These are phyloP conservation scores for Coemansia sp. DNA, from an alignment of 192 early-diverging fungal species.

Conservation along the genomic window DNA sequence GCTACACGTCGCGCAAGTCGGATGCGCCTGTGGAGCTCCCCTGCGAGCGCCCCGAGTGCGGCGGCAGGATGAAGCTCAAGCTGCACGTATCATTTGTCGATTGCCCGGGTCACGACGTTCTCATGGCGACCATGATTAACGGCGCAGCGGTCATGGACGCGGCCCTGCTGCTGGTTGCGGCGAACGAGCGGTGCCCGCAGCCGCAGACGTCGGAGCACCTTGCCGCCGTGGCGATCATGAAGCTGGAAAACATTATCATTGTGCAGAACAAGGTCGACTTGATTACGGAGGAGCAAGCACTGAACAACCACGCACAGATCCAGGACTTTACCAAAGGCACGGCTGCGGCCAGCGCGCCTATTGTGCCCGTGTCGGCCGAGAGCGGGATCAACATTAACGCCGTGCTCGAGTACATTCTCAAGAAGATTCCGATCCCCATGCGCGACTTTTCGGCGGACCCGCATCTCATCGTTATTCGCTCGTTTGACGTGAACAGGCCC, in stretches of 20 bases:
- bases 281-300: conserved; percentile 90
- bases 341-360: conserved; percentile 91
- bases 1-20: conserved; percentile 88
- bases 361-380: conserved; percentile 98
- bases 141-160: conserved; percentile 99
- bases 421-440: conserved; percentile 92
- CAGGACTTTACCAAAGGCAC: conserved; percentile 93
- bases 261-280: conserved; percentile 99
- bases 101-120: conserved; percentile 99
- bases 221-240: conserved; percentile 99
- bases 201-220: conserved; percentile 99
- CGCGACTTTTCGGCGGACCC: conserved; percentile 93
- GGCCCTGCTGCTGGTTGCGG: conserved; percentile 95
- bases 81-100: conserved; percentile 98
- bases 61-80: conserved; percentile 82
- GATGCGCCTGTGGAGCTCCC: conserved; percentile 84
- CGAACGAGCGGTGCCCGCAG: conserved; percentile 98
- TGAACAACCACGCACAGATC: conserved; percentile 91
- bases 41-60: conserved; percentile 87
- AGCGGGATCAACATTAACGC: conserved; percentile 99
- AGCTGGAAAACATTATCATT: conserved; percentile 95
- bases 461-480: conserved; percentile 96
- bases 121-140: conserved; percentile 99
- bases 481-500: conserved; percentile 99
- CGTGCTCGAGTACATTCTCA: conserved; percentile 97